Conservation (phyloP, 129 eudicot species). For the Daucus carota region DH1_v3.0 NC_030385.2:6369501-6370000, state of each 20-base stretch:
- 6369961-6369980: conserved; percentile 70
- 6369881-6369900: conserved; percentile 61
- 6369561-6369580: too few relatives aligned
- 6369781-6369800: neutral
- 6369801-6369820: neutral
- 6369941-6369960: conserved; percentile 59
- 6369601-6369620: too few relatives aligned
- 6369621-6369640: too few relatives aligned
- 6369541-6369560: too few relatives aligned
- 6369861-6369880: conserved; percentile 53
- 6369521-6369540: too few relatives aligned
- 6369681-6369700: neutral
- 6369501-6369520: too few relatives aligned
- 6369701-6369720: neutral
- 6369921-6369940: conserved; percentile 89
- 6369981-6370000: conserved; percentile 78
- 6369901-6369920: conserved; percentile 74
- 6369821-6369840: conserved; percentile 48
- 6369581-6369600: too few relatives aligned
- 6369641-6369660: too few relatives aligned
- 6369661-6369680: neutral
- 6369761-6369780: neutral
- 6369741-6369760: neutral
- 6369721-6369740: too few relatives aligned
- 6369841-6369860: conserved; percentile 92